Conservation (phyloP, 345 rosid genomes). For the Gossypium sturtianum region DNA sequence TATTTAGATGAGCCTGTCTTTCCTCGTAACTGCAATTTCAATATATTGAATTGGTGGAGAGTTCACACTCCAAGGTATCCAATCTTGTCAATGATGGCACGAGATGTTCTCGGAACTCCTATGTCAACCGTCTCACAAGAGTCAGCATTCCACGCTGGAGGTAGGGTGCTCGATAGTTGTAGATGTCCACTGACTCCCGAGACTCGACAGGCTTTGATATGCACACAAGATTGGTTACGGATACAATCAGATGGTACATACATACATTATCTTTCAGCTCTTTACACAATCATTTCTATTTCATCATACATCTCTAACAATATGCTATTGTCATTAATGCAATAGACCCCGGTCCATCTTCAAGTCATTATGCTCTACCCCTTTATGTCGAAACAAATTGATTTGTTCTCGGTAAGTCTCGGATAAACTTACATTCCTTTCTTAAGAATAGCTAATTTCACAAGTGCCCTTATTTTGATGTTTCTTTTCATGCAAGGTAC, state of each 20-base stretch:
- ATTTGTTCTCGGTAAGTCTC: not conserved
- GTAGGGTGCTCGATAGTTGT: not conserved
- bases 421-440: not conserved
- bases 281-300: not conserved
- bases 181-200: not conserved
- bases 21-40: conserved; percentile 2
- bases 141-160: not conserved
- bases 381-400: not conserved
- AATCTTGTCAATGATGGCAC: conserved; percentile 8
- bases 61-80: conserved; percentile 5
- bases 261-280: not conserved
- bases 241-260: not conserved
- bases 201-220: not conserved
- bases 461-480: not conserved
- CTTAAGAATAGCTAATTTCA: not conserved
- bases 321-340: not conserved
- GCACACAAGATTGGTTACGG: conserved; percentile 2
- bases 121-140: not conserved
- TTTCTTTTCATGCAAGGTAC: not conserved
- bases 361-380: not conserved
- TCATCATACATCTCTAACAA: not conserved
- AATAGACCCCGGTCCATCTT: not conserved
- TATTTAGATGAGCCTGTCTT: conserved; percentile 2
- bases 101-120: conserved; percentile 1
- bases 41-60: conserved; percentile 6